Evolutionary conservation across 2,329 filamentous ascomycete genomes (phyloP).

Genomic region (Penicillium sp.): DNA sequence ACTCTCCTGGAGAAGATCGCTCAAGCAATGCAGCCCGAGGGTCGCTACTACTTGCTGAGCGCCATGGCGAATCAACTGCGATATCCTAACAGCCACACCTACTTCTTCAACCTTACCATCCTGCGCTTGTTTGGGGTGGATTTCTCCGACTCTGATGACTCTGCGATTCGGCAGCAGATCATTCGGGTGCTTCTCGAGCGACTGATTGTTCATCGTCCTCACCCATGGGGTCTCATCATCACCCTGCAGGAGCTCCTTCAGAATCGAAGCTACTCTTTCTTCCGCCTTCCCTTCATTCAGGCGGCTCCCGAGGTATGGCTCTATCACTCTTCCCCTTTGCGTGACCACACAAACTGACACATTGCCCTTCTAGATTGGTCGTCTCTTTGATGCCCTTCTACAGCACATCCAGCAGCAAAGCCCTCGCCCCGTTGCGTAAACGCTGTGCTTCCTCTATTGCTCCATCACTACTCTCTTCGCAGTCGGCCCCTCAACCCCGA

Average conservation of each 20-base stretch:
- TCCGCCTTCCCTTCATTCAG: constrained; percentile 88
- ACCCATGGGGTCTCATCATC: constrained; percentile 90
- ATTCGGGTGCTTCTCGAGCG: constrained; percentile 83
- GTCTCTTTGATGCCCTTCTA: constrained; percentile 41
- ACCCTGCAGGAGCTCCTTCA: constrained; percentile 85
- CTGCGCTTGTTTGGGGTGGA: constrained; percentile 80
- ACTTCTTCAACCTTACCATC: constrained; percentile 83
- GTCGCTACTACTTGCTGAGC: constrained; percentile 75
- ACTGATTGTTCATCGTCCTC: constrained; percentile 79
- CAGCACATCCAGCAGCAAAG: constrained; percentile 45
- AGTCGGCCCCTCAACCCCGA: constrained; percentile 2
- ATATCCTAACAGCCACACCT: constrained; percentile 81
- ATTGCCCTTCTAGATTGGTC: constrained; percentile 33
- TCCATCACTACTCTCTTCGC: constrained; percentile 6
- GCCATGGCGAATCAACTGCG: constrained; percentile 89
- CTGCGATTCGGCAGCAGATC: constrained; percentile 82
- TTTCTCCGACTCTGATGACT: constrained; percentile 62
- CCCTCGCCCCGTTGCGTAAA: constrained; percentile 36
- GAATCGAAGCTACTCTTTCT: constrained; percentile 86
- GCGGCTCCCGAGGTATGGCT: constrained; percentile 69
- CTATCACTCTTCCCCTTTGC: background rate
- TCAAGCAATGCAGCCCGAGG: constrained; percentile 67
- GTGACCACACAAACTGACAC: background rate
- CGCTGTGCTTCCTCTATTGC: constrained; percentile 10
- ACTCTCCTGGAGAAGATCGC: constrained; percentile 69